phyloP scores from a whole-genome alignment of 2,329 filamentous ascomycete species.

The Aspergillus nomiae region DNA sequence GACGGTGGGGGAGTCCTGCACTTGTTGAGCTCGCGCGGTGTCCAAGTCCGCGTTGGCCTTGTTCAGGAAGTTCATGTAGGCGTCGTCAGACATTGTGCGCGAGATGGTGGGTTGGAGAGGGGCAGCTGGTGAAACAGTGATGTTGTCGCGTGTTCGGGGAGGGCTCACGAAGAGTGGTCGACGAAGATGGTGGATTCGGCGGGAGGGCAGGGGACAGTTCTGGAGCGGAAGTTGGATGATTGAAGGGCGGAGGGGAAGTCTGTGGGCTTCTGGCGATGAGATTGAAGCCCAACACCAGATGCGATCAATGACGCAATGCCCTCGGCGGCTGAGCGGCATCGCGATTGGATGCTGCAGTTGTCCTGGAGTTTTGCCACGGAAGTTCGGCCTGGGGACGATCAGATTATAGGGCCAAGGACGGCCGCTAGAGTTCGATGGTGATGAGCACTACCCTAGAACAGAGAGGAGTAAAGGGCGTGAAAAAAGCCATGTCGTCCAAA shows the following conservation, averaged over 20 bases:
- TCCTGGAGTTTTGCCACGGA: not conserved
- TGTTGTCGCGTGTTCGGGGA: not conserved
- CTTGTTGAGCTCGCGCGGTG: constrained; percentile 26
- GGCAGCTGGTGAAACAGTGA: not conserved
- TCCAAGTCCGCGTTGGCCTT: constrained; percentile 75
- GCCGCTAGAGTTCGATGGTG: not conserved
- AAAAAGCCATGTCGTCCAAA: too few species aligned
- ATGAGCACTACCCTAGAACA: not conserved
- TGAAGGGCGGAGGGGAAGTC: not conserved
- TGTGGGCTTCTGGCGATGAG: constrained; percentile 11
- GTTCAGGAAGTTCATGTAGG: constrained; percentile 81
- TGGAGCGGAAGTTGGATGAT: not conserved
- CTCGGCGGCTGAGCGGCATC: constrained; percentile 16
- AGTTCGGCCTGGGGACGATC: not conserved
- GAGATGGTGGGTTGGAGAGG: constrained; percentile 9
- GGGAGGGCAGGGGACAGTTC: not conserved
- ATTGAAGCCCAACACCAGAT: constrained; percentile 16
- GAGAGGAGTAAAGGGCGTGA: too few species aligned
- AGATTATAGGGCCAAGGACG: not conserved
- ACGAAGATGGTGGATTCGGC: not conserved
- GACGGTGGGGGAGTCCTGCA: constrained; percentile 26
- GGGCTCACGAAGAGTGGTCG: not conserved
- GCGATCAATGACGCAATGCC: constrained; percentile 30
- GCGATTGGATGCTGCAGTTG: not conserved
- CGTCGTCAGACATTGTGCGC: constrained; percentile 64